phyloP scores from a whole-genome alignment of 805 yeast genomes.

The Jamesozyma gamospora region DNA sequence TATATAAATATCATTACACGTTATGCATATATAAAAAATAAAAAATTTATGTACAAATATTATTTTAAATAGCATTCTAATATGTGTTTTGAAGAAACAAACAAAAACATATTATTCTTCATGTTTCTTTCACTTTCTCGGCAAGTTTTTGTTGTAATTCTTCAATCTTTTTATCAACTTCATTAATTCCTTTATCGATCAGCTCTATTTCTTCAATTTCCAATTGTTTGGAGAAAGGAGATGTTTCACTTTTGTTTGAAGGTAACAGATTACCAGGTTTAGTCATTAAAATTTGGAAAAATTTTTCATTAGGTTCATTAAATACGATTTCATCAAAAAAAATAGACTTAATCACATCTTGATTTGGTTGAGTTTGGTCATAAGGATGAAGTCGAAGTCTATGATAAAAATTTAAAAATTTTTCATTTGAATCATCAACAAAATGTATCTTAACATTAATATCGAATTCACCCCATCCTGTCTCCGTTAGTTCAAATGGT shows the following conservation, averaged over 20 bases:
- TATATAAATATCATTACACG: background rate
- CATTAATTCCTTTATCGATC: slow-evolving; percentile 36
- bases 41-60: no score
- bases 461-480: slow-evolving; percentile 99
- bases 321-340: slow-evolving; percentile 87
- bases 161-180: slow-evolving; percentile 37
- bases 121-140: slow-evolving; percentile 13
- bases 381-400: slow-evolving; percentile 89
- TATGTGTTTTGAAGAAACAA: no score
- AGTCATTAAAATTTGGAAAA: slow-evolving; percentile 67
- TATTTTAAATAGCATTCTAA: no score
- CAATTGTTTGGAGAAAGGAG: slow-evolving; percentile 39
- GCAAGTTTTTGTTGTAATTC: slow-evolving; percentile 32
- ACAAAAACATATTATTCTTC: background rate
- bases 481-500: slow-evolving; percentile 90
- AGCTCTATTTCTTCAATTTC: slow-evolving; percentile 60
- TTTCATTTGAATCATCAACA: slow-evolving; percentile 78
- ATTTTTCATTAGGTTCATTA: slow-evolving; percentile 87
- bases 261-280: slow-evolving; percentile 50
- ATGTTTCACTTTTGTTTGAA: slow-evolving; percentile 30
- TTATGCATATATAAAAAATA: no score
- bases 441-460: slow-evolving; percentile 80
- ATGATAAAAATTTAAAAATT: slow-evolving; percentile 76
- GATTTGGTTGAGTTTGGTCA: slow-evolving; percentile 20
- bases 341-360: slow-evolving; percentile 38